Conservation (phyloP, 805 yeast genomes). For the Zygotorulaspora danielsina region DNA sequence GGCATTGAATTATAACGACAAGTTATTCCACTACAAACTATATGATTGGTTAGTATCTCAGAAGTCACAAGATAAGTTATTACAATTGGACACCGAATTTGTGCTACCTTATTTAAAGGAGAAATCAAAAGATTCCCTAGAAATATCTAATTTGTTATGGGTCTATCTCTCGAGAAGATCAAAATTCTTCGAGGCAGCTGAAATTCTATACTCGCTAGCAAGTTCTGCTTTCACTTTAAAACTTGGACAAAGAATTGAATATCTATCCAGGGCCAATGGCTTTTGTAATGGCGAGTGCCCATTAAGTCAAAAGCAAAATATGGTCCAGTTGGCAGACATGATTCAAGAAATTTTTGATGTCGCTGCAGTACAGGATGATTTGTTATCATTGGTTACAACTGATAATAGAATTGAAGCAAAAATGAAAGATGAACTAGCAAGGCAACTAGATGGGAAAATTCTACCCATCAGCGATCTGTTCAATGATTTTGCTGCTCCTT, state of each 20-base stretch:
- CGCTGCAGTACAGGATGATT: constrained; percentile 71
- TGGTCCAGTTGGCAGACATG: constrained; percentile 61
- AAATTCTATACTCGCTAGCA: constrained; percentile 67
- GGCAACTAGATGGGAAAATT: constrained; percentile 58
- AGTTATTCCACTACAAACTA: constrained; percentile 83
- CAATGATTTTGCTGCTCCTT: constrained; percentile 81
- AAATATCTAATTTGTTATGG: constrained; percentile 82
- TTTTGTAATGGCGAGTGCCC: constrained; percentile 83
- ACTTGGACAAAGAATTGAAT: constrained; percentile 76
- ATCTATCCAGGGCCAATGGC: constrained; percentile 85
- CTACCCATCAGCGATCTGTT: constrained; percentile 72
- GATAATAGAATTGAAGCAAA: constrained; percentile 46
- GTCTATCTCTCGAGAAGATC: constrained; percentile 80
- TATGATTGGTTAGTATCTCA: constrained; percentile 88
- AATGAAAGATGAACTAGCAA: constrained; percentile 48
- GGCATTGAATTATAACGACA: constrained; percentile 72
- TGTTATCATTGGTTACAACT: constrained; percentile 41
- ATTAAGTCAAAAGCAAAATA: constrained; percentile 68
- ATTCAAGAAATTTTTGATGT: constrained; percentile 82
- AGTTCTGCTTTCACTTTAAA: constrained; percentile 65
- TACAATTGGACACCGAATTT: constrained; percentile 77
- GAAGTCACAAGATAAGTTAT: constrained; percentile 68
- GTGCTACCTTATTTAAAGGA: constrained; percentile 73
- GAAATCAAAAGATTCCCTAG: constrained; percentile 56
- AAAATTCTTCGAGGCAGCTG: constrained; percentile 78